A percentile compares a stretch with the other conserved stretches of the same genome.
Conservation (phyloP, 2,329 filamentous ascomycete genomes). For the Hymenotorrendiella dingleyae region DNA sequence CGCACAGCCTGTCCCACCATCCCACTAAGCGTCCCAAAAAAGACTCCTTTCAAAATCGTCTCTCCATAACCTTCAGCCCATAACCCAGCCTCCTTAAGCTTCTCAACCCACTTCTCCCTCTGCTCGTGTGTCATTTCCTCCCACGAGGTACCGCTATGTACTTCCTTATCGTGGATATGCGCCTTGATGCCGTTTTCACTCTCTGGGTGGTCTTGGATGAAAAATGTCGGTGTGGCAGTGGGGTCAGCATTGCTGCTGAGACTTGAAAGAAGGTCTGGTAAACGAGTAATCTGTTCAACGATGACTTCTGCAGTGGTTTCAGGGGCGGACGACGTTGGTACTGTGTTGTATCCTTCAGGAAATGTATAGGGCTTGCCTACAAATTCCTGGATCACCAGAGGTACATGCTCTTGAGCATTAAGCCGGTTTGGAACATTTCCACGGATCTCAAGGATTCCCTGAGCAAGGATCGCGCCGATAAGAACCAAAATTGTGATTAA, state of each 20-base stretch:
- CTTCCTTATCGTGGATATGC: constrained; percentile 21
- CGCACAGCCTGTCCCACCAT: constrained; percentile 24
- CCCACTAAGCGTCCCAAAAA: constrained; percentile 30
- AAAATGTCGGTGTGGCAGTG: neutral
- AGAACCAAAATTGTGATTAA: constrained; percentile 21
- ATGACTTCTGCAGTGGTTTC: neutral
- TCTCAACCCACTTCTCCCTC: constrained; percentile 26
- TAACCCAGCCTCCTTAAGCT: constrained; percentile 28
- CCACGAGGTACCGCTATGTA: constrained; percentile 26
- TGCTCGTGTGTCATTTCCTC: constrained; percentile 24
- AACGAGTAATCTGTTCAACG: constrained; percentile 2
- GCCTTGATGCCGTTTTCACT: constrained; percentile 13
- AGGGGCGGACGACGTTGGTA: constrained; percentile 2
- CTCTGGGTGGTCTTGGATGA: constrained; percentile 5
- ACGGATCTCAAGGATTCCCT: constrained; percentile 28
- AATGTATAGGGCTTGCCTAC: constrained; percentile 25
- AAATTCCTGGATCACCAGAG: constrained; percentile 21
- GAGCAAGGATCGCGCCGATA: constrained; percentile 23
- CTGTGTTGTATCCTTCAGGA: constrained; percentile 13
- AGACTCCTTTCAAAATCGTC: constrained; percentile 28
- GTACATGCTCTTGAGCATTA: constrained; percentile 21
- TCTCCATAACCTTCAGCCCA: constrained; percentile 29
- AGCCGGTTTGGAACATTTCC: constrained; percentile 22
- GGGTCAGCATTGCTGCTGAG: constrained; percentile 7
- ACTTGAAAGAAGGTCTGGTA: constrained; percentile 16